These are phyloP conservation scores for Antarctomyces pellizariae DNA, from an alignment of 495 filamentous ascomycete genomes.

Conservation along the genomic window DNA sequence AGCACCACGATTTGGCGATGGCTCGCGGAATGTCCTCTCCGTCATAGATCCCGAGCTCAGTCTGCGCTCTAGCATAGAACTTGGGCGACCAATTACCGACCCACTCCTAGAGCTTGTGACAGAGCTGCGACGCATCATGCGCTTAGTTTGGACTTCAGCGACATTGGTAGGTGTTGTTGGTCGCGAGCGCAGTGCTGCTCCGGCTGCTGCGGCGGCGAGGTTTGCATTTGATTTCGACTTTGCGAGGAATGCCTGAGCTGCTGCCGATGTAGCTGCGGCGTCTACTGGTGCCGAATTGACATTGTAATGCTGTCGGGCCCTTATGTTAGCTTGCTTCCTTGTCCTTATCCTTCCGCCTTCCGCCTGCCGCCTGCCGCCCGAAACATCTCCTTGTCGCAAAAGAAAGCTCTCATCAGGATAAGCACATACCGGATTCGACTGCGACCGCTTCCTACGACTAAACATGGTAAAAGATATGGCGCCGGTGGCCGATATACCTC, in stretches of 20 bases:
- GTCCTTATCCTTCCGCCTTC: not conserved
- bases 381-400: not conserved
- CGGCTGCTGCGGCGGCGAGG: slow-evolving; percentile 65
- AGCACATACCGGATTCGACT: slow-evolving; percentile 29
- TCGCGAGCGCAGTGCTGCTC: slow-evolving; percentile 54
- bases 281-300: slow-evolving; percentile 19
- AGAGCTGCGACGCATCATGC: slow-evolving; percentile 57
- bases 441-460: slow-evolving; percentile 24
- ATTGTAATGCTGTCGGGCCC: slow-evolving; percentile 6
- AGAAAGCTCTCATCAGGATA: slow-evolving; percentile 1
- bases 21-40: slow-evolving; percentile 57
- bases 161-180: slow-evolving; percentile 54
- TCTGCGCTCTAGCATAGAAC: slow-evolving; percentile 29
- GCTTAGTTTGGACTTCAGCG: slow-evolving; percentile 67
- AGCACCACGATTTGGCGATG: slow-evolving; percentile 31
- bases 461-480: slow-evolving; percentile 22
- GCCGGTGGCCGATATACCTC: slow-evolving; percentile 5
- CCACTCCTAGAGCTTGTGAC: slow-evolving; percentile 23
- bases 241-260: slow-evolving; percentile 54
- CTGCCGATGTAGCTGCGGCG: slow-evolving; percentile 50
- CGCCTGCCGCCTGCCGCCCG: not conserved
- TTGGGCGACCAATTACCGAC: slow-evolving; percentile 17
- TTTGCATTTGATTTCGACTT: slow-evolving; percentile 36
- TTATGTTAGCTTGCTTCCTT: not conserved
- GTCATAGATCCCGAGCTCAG: slow-evolving; percentile 65